A percentile compares a stretch with the other conserved stretches of the same genome.
Conservation (phyloP, 1,139 yeast genomes). For the Nakaseomyces sp. region DNA sequence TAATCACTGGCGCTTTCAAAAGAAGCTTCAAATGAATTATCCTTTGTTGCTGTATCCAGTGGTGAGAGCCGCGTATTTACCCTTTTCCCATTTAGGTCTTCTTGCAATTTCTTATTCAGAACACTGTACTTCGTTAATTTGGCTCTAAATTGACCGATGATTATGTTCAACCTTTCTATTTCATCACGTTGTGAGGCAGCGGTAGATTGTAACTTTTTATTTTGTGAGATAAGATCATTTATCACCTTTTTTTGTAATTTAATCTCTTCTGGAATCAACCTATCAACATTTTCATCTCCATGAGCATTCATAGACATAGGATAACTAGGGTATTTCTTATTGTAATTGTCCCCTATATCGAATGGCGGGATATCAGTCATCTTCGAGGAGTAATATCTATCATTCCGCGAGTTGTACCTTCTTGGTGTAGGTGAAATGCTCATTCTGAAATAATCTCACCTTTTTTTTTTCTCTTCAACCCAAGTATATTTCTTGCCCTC, state of each 20-base stretch:
- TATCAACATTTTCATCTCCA: not conserved
- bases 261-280: constrained; percentile 10
- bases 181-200: constrained; percentile 5
- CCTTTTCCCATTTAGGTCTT: not conserved
- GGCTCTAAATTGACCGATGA: constrained; percentile 8
- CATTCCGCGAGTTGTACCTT: constrained; percentile 15
- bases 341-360: constrained; percentile 2
- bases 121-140: constrained; percentile 11
- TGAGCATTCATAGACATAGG: not conserved
- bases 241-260: constrained; percentile 6
- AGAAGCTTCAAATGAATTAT: constrained; percentile 2
- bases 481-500: too few relatives aligned
- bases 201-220: constrained; percentile 7
- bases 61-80: not conserved
- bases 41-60: not conserved
- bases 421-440: constrained; percentile 21
- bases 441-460: constrained; percentile 8
- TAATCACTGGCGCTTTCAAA: constrained; percentile 10
- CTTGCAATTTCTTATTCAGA: constrained; percentile 8
- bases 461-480: not conserved
- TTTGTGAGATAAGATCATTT: constrained; percentile 7
- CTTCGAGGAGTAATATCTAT: not conserved
- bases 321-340: not conserved
- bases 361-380: constrained; percentile 1
- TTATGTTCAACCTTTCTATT: constrained; percentile 7